Evolutionary conservation across 2,329 filamentous ascomycete species (phyloP).

Genomic region (Pseudocercospora macadamiae): DNA sequence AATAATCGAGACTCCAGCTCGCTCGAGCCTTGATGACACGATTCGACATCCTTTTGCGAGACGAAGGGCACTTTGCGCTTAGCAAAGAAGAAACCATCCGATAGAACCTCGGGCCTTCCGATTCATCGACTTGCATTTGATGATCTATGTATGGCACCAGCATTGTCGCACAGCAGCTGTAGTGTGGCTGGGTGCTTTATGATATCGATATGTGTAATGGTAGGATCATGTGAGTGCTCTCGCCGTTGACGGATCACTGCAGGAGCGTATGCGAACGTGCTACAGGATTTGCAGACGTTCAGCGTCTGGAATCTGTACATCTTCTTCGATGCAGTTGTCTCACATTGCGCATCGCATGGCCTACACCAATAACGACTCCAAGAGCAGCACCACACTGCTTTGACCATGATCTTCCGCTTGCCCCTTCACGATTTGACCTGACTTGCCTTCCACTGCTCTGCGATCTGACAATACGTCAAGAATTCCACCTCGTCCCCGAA

Average conservation of each 20-base stretch:
- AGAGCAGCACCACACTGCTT: too few relatives aligned
- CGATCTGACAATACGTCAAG: constrained; percentile 48
- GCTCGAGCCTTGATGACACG: background rate
- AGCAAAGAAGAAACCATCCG: background rate
- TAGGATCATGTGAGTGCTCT: background rate
- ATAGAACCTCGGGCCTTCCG: background rate
- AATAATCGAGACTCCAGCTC: background rate
- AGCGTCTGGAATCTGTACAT: background rate
- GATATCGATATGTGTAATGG: background rate
- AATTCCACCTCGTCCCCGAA: constrained; percentile 53
- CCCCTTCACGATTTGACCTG: background rate
- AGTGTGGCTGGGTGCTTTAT: background rate
- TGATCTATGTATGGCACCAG: background rate
- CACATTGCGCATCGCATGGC: too few relatives aligned
- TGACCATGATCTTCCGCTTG: background rate
- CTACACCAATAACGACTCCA: too few relatives aligned
- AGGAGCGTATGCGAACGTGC: background rate
- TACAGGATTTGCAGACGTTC: background rate
- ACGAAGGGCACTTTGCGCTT: too few relatives aligned
- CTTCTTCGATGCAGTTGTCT: background rate
- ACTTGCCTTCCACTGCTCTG: constrained; percentile 38
- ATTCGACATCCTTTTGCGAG: too few relatives aligned
- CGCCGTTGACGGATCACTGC: background rate
- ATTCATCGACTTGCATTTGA: background rate
- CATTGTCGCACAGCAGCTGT: constrained; percentile 3